These are phyloP conservation scores for Acaromyces ingoldii DNA, from an alignment of 1,284 basidiomycete species.

Conservation along the genomic window DNA sequence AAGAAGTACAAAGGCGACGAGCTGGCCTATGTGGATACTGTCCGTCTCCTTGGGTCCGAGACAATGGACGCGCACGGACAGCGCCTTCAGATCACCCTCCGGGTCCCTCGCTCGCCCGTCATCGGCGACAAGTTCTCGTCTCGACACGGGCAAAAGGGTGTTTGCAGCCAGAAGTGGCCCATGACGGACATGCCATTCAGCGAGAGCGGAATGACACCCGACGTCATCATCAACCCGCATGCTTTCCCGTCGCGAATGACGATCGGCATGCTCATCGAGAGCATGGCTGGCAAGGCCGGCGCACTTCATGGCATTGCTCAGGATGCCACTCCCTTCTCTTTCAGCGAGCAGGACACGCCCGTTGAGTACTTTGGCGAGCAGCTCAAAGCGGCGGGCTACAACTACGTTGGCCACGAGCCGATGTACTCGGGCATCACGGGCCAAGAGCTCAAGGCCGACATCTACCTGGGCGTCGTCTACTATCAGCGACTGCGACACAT, in stretches of 20 bases:
- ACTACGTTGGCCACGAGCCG: slow-evolving; percentile 97
- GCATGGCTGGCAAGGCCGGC: slow-evolving; percentile 95
- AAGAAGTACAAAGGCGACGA: slow-evolving; percentile 98
- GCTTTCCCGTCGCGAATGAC: slow-evolving; percentile 99
- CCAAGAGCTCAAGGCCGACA: slow-evolving; percentile 95
- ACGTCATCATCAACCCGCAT: slow-evolving; percentile 99
- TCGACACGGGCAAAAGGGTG: slow-evolving; percentile 97
- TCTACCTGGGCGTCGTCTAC: slow-evolving; percentile 96
- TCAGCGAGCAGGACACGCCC: slow-evolving; percentile 90
- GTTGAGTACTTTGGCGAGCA: slow-evolving; percentile 97
- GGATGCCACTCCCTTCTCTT: slow-evolving; percentile 77
- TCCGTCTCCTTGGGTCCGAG: slow-evolving; percentile 83
- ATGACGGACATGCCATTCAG: slow-evolving; percentile 97
- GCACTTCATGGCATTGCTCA: slow-evolving; percentile 97
- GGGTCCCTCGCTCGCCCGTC: slow-evolving; percentile 89
- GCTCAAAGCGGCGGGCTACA: slow-evolving; percentile 87
- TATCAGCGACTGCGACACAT: slow-evolving; percentile 98
- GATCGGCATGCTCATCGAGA: slow-evolving; percentile 99
- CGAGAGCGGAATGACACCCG: slow-evolving; percentile 97
- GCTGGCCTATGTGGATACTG: slow-evolving; percentile 80
- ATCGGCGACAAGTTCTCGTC: slow-evolving; percentile 99
- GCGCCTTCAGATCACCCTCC: slow-evolving; percentile 87
- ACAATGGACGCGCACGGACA: slow-evolving; percentile 80
- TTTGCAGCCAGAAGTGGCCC: slow-evolving; percentile 95
- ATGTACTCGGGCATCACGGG: slow-evolving; percentile 99